Conservation (phyloP, 225 moss, liverwort and hornwort species). For the Pseudoscleropodium purum region DNA sequence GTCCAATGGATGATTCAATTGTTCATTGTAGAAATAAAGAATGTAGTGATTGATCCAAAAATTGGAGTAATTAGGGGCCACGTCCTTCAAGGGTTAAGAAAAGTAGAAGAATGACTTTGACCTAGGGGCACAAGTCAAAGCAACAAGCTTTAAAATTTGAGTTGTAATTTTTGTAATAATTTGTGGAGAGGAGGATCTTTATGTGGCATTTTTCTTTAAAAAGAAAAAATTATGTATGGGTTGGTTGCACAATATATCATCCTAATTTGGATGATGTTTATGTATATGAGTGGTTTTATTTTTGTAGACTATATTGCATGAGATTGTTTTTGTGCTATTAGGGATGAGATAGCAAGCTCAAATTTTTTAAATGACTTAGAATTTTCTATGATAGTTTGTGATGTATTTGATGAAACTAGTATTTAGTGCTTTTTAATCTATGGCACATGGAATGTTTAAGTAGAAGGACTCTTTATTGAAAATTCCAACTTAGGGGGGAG, state of each 20-base stretch:
- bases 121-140: neutral
- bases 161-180: no score
- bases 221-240: accelerated
- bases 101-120: neutral
- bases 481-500: accelerated
- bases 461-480: neutral
- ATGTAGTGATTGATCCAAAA: no score
- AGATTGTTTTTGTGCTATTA: no score
- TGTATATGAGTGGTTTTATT: neutral
- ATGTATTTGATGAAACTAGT: neutral
- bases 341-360: neutral
- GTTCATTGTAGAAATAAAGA: no score
- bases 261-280: accelerated
- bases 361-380: no score
- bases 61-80: no score
- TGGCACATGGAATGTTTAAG: neutral
- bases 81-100: no score
- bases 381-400: accelerated
- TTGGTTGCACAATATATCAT: neutral
- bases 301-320: accelerated
- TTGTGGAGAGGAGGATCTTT: neutral
- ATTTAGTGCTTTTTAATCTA: accelerated
- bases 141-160: neutral
- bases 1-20: no score
- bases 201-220: neutral